Evolutionary conservation across 2,329 filamentous ascomycete genomes (phyloP), one percentile per base, ranked within the genome.

Genomic region (Periglandula ipomoeae): DNA sequence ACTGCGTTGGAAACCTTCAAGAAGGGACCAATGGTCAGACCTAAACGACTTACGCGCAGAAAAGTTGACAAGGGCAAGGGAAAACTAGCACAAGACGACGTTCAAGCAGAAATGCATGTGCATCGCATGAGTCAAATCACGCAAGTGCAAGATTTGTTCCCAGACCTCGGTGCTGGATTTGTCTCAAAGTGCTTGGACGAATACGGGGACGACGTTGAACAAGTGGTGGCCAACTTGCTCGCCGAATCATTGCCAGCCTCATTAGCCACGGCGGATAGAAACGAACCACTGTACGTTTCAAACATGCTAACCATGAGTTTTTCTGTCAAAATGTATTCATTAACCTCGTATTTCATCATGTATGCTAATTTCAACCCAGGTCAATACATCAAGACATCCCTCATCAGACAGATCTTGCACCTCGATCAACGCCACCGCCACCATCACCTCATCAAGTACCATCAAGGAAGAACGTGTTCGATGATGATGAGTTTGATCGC

Each of bases 111-210:
- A 39, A 70, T 90, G 30, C 87, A 93, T 59, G 70, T 91, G 20
- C 89, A 95, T 65, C 82, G 76, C 38, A 85, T 94, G 79, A 90
- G 85, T 57, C 79, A 91, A 44, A 81, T 97, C 46, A 85, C 85
- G 0, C 88, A 94, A 63, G 76, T 98, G n/a, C 89, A 95, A 61
- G 91, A 98, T 61, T 73, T 97, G 0, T 96, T 97, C 60, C 89
- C 91, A 0, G 81, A 95, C 53, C 72, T 97, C 9, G 89, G 90
- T 5, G 84, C 87, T 4, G 87, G 78, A 0, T 97, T 95, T 61
- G 72, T 97, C 15, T 75, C 87, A 17, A 85, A 79, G 57, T 74
- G 95, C 9, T 73, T 96, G 22, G 85, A 91, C 58, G 82, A 87
- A 61, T 96, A 93, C 62, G 68, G 71, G 40, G 82, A 93, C 55